Evolutionary conservation across 1,139 yeast species (phyloP).

Genomic region (Waltiozyma sp.): DNA sequence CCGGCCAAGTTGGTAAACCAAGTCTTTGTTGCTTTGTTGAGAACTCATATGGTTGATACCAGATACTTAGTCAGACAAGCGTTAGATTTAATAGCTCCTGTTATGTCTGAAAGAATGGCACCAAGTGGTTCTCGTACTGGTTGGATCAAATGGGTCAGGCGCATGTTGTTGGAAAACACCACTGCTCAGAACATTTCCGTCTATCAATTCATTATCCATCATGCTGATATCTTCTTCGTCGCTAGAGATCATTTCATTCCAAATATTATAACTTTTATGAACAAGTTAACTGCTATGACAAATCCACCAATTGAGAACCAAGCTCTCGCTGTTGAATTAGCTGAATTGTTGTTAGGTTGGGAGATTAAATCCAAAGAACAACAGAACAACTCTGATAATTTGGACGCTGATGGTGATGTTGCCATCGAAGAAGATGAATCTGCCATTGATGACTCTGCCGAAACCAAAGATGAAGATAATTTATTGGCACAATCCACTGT

Average conservation of each 20-base stretch:
- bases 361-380: constrained; percentile 36
- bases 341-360: constrained; percentile 81
- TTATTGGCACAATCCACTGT: constrained; percentile 4
- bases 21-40: constrained; percentile 79
- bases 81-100: constrained; percentile 81
- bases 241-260: constrained; percentile 87
- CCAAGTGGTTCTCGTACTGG: constrained; percentile 48
- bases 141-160: constrained; percentile 94
- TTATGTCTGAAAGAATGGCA: constrained; percentile 59
- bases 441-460: constrained; percentile 4
- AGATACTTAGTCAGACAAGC: constrained; percentile 80
- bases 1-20: constrained; percentile 85
- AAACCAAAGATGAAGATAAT: constrained; percentile 13
- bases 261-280: constrained; percentile 89
- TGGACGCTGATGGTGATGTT: constrained; percentile 1
- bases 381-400: neutral
- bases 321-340: constrained; percentile 76
- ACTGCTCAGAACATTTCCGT: constrained; percentile 66
- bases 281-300: constrained; percentile 73
- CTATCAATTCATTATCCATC: constrained; percentile 81
- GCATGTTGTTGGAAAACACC: constrained; percentile 83
- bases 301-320: constrained; percentile 80
- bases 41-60: constrained; percentile 82
- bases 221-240: constrained; percentile 71
- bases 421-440: constrained; percentile 7